phyloP scores from a whole-genome alignment of 2,329 filamentous ascomycete genomes.

The Cladosporium sp. region DNA sequence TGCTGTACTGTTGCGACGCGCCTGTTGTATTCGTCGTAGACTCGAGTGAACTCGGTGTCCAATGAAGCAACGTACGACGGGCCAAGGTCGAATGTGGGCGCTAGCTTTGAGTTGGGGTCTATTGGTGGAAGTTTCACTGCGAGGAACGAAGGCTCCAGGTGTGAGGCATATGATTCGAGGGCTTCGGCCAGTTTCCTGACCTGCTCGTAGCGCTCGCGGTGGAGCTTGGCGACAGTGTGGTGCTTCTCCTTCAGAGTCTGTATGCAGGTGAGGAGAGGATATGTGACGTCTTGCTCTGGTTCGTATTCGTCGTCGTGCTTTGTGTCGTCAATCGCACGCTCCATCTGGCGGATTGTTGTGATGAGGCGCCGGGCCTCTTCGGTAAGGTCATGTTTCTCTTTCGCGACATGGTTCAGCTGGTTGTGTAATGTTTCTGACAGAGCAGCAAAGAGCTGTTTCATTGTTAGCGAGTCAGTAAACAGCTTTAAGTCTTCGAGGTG shows the following conservation, averaged over 20 bases:
- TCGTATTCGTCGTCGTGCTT: conserved; percentile 65
- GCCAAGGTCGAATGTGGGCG: conserved; percentile 89
- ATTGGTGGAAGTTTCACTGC: conserved; percentile 82
- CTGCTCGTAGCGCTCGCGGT: conserved; percentile 91
- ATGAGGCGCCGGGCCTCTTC: conserved; percentile 86
- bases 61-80: conserved; percentile 81
- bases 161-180: conserved; percentile 92
- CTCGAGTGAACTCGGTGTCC: conserved; percentile 86
- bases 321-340: conserved; percentile 78
- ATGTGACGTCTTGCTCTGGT: conserved; percentile 72
- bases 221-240: conserved; percentile 72
- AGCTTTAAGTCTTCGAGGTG: background rate
- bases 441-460: conserved; percentile 73
- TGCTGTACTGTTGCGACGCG: conserved; percentile 74
- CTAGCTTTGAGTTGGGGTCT: conserved; percentile 70
- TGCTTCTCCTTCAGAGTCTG: conserved; percentile 84
- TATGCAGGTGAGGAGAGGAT: conserved; percentile 78
- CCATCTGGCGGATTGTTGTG: conserved; percentile 88
- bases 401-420: conserved; percentile 79
- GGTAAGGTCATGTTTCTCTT: conserved; percentile 88
- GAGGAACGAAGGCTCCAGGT: conserved; percentile 87
- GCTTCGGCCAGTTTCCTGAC: conserved; percentile 94
- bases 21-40: conserved; percentile 94
- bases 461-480: conserved; percentile 11
- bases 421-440: conserved; percentile 89